Evolutionary conservation across 2,329 filamentous ascomycete genomes (phyloP).

Genomic region (Chrysoporthe cubensis): DNA sequence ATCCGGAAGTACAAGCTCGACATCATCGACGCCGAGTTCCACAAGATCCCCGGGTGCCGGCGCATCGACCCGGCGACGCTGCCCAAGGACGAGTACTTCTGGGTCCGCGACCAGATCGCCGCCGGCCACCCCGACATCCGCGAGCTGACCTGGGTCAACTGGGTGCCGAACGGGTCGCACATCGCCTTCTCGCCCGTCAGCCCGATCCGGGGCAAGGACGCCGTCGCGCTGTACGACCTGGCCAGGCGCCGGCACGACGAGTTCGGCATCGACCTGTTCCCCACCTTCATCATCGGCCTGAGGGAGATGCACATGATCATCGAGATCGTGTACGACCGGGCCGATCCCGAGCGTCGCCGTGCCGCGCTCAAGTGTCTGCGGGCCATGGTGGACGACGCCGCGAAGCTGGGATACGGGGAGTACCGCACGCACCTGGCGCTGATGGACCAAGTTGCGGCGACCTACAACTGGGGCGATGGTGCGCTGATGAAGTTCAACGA

Average conservation of each 20-base stretch:
- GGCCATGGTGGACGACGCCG: slow-evolving; percentile 40
- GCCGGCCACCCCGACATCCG: slow-evolving; percentile 41
- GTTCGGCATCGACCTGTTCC: slow-evolving; percentile 39
- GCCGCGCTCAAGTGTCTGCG: slow-evolving; percentile 39
- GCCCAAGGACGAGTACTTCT: slow-evolving; percentile 31
- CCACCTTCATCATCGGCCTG: slow-evolving; percentile 38
- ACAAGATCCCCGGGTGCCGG: slow-evolving; percentile 36
- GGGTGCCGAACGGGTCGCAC: slow-evolving; percentile 44
- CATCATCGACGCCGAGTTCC: slow-evolving; percentile 41
- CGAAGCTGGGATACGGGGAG: slow-evolving; percentile 43
- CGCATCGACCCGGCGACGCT: slow-evolving; percentile 34
- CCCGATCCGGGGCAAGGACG: slow-evolving; percentile 41
- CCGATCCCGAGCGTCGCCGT: slow-evolving; percentile 37
- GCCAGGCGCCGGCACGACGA: slow-evolving; percentile 34
- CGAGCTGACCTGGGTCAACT: slow-evolving; percentile 44
- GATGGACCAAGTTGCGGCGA: slow-evolving; percentile 45
- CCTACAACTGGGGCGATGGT: slow-evolving; percentile 45
- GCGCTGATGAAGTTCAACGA: slow-evolving; percentile 43
- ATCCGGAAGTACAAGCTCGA: slow-evolving; percentile 39
- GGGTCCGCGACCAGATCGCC: slow-evolving; percentile 31
- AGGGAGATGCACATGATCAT: slow-evolving; percentile 53
- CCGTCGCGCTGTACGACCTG: slow-evolving; percentile 39
- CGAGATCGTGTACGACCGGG: slow-evolving; percentile 48
- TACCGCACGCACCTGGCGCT: slow-evolving; percentile 46
- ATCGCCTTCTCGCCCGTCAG: slow-evolving; percentile 44